A percentile compares a stretch with the other conserved stretches of the same genome.
Conservation (phyloP, 2,329 filamentous ascomycete species). For the Pseudogymnoascus sp. region DNA sequence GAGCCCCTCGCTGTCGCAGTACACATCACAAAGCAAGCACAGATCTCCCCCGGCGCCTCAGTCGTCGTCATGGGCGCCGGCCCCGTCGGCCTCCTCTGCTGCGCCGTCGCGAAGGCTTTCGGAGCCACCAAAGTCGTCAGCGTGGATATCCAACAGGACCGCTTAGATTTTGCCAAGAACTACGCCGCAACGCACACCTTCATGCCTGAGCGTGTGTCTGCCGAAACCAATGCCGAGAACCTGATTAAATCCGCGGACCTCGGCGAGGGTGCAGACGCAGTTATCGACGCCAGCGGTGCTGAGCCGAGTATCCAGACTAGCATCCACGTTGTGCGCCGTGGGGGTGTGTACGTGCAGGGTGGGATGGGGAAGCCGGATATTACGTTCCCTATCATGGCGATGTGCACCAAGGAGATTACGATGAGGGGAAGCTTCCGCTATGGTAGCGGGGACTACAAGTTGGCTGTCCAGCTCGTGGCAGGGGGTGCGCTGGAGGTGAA, state of each 20-base stretch:
- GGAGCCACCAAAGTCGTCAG: slow-evolving; percentile 80
- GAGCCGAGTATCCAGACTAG: slow-evolving; percentile 71
- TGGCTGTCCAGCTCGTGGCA: slow-evolving; percentile 66
- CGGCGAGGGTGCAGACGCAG: slow-evolving; percentile 62
- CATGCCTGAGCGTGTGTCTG: slow-evolving; percentile 51
- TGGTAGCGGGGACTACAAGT: slow-evolving; percentile 75
- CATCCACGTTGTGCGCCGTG: slow-evolving; percentile 62
- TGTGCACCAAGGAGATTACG: slow-evolving; percentile 84
- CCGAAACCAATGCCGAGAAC: slow-evolving; percentile 67
- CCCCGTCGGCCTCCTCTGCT: slow-evolving; percentile 80
- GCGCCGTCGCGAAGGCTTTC: slow-evolving; percentile 74
- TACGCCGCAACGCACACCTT: slow-evolving; percentile 70
- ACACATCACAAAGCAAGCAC: slow-evolving; percentile 71
- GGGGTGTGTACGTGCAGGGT: slow-evolving; percentile 74
- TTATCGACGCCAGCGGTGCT: slow-evolving; percentile 74
- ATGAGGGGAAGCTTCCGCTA: slow-evolving; percentile 87
- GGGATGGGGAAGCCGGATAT: slow-evolving; percentile 89
- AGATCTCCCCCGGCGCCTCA: slow-evolving; percentile 63
- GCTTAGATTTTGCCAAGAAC: slow-evolving; percentile 68
- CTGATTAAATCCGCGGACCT: slow-evolving; percentile 59
- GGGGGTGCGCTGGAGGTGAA: slow-evolving; percentile 72
- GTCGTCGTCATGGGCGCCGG: slow-evolving; percentile 84
- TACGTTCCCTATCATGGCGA: slow-evolving; percentile 82
- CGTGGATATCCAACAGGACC: slow-evolving; percentile 76
- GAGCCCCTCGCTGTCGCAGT: slow-evolving; percentile 84